Base-by-base conservation (phyloP, 2,329 filamentous ascomycete genomes). In the Dendrostoma leiphaemia region DNA sequence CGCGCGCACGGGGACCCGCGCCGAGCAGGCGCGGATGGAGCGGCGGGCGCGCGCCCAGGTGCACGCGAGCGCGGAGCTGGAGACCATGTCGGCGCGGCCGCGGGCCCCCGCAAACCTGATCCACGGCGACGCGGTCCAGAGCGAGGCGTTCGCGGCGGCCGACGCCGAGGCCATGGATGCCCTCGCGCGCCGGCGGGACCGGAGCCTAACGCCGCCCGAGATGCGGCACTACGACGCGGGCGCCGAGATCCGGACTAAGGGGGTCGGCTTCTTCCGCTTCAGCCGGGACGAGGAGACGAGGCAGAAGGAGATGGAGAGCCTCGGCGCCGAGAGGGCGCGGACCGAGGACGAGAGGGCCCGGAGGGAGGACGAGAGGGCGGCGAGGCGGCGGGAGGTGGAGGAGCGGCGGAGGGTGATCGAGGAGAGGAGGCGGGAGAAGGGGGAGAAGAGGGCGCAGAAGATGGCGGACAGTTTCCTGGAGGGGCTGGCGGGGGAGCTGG, bases 181-280 rank as follows among this genome's bases (percentile, higher is more conserved):
- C 53, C 74, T 96, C 28, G 91, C 91, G 2, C 77, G 80, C 58
- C 90, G 89, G 71, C 81, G 91, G 44, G 91, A 97, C 72, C 81
- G 86, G 53, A 88, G 85, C 62, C 78, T 86, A 48, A 96, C 92
- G 46, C 91, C 92, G 50, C 92, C 91, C 83, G 53, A 86, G 7
- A 83, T 87, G 62, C 78, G 80, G 64, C 93, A 97, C 72, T 99
- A 97, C 71, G 89, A 97, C 68, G 90, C 90, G 1, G 82, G 83
- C 57, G 81, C 80, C 57, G 94, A 99, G 78, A 85, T 96, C 46
- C 79, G 94, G 57, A 90, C 84, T 41, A 93, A 94, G 64, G 94
- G 94, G 4, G 90, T 89, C 0, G 94, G 90, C 0, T 99, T 97
- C 72, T 97, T 91, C 74, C 85, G 88, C 53, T 97, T 99, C 67